Conservation (phyloP, 2,329 filamentous ascomycete species). For the Arachnomyces sp. region DNA sequence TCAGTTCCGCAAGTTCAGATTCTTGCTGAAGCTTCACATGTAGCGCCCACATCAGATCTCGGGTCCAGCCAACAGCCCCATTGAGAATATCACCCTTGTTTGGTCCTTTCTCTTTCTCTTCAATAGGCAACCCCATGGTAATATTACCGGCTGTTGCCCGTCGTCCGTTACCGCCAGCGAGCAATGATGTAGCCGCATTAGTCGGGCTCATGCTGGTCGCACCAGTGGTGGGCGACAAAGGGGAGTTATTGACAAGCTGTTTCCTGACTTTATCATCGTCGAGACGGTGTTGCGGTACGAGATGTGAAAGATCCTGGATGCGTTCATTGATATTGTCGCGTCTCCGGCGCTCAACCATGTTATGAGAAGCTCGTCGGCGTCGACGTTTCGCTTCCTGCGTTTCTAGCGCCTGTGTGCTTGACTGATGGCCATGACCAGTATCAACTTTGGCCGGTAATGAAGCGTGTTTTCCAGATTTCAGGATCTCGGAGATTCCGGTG, state of each 20-base stretch:
- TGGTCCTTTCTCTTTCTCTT: slow-evolving; percentile 97
- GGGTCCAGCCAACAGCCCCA: slow-evolving; percentile 91
- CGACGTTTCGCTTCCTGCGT: slow-evolving; percentile 91
- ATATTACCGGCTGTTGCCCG: slow-evolving; percentile 77
- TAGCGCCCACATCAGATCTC: slow-evolving; percentile 95
- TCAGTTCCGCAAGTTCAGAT: slow-evolving; percentile 71
- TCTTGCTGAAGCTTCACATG: slow-evolving; percentile 84
- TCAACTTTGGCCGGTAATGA: slow-evolving; percentile 85
- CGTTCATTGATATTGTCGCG: slow-evolving; percentile 98
- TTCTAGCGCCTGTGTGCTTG: slow-evolving; percentile 49
- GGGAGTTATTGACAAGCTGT: slow-evolving; percentile 84
- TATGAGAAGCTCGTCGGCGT: slow-evolving; percentile 86
- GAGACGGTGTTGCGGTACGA: slow-evolving; percentile 84
- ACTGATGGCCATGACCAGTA: slow-evolving; percentile 37
- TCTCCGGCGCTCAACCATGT: slow-evolving; percentile 86
- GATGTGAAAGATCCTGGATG: slow-evolving; percentile 89
- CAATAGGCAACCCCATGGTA: slow-evolving; percentile 82
- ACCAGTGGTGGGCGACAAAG: slow-evolving; percentile 73
- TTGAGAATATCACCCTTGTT: slow-evolving; percentile 99
- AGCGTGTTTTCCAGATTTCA: slow-evolving; percentile 72
- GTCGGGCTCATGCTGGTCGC: slow-evolving; percentile 56
- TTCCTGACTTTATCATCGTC: slow-evolving; percentile 97
- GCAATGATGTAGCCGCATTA: slow-evolving; percentile 66
- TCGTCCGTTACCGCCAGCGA: slow-evolving; percentile 76
- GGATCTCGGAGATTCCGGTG: slow-evolving; percentile 77